phyloP scores from a whole-genome alignment of 1,284 basidiomycete species.

The Sanghuangporus baumii region DNA sequence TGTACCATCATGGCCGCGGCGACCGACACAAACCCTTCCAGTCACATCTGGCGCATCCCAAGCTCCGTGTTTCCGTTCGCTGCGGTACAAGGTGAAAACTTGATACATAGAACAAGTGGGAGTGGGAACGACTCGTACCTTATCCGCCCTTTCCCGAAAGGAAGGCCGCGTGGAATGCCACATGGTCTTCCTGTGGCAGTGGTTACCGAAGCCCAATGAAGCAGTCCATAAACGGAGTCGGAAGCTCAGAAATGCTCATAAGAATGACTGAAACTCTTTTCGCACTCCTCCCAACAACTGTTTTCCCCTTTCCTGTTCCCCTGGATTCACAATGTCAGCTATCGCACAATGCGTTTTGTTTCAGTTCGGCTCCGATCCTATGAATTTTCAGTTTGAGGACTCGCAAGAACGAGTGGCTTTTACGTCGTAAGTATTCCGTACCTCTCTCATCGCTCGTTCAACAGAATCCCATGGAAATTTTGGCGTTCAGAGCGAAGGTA shows the following conservation, averaged over 20 bases:
- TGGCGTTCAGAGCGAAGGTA: background rate
- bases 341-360: constrained; percentile 43
- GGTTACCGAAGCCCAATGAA: background rate
- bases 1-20: background rate
- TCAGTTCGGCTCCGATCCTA: constrained; percentile 59
- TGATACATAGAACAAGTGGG: background rate
- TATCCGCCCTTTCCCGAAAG: constrained; percentile 9
- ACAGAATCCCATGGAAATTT: constrained; percentile 12
- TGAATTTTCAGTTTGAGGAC: constrained; percentile 56
- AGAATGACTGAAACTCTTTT: background rate
- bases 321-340: constrained; percentile 27
- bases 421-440: constrained; percentile 45
- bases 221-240: background rate
- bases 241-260: constrained; percentile 5
- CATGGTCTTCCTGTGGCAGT: constrained; percentile 13
- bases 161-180: constrained; percentile 10
- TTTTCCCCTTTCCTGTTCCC: background rate
- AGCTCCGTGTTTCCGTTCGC: constrained; percentile 1
- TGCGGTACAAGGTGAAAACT: background rate
- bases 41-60: constrained; percentile 1
- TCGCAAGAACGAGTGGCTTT: constrained; percentile 56
- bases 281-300: background rate
- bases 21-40: background rate
- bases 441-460: constrained; percentile 35
- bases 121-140: constrained; percentile 5